Percentiles rank a stretch among this genome's conserved stretches.
Evolutionary conservation across 2,329 filamentous ascomycete genomes (phyloP).

Genomic region (Scolecobasidium constrictum): DNA sequence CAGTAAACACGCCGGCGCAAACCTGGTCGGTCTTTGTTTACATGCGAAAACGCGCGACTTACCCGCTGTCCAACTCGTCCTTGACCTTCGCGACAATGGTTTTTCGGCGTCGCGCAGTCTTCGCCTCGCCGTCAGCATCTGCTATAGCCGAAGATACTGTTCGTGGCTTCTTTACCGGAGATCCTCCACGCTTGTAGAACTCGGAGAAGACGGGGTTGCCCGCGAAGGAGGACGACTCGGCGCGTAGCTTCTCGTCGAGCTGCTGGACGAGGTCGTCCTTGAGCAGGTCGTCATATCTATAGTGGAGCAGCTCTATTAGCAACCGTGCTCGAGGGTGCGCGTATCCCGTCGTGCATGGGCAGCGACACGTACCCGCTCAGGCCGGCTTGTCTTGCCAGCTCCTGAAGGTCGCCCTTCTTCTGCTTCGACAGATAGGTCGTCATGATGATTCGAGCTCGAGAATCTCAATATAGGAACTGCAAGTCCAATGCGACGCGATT

Average conservation of each 20-base stretch:
- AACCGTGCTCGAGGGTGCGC: conserved; percentile 11
- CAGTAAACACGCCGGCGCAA: conserved; percentile 3
- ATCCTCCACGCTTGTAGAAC: conserved; percentile 63
- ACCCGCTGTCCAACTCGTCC: conserved; percentile 11
- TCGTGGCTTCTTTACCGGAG: conserved; percentile 39
- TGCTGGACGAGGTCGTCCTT: conserved; percentile 70
- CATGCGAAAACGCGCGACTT: conserved; percentile 6
- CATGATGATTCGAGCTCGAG: too few species aligned
- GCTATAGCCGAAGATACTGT: conserved; percentile 27
- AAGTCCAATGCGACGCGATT: too few species aligned
- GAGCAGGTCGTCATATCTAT: conserved; percentile 59
- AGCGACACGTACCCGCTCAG: conserved; percentile 28
- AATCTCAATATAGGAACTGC: too few species aligned
- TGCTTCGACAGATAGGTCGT: conserved; percentile 69
- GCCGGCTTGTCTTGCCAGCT: conserved; percentile 60
- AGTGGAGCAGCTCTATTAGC: conserved; percentile 7
- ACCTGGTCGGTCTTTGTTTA: not conserved
- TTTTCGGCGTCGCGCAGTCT: conserved; percentile 9
- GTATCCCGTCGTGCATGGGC: conserved; percentile 3
- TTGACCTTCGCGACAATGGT: conserved; percentile 10
- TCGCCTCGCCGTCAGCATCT: conserved; percentile 4
- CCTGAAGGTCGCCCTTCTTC: conserved; percentile 69
- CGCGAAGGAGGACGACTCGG: conserved; percentile 55
- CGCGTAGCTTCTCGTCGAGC: conserved; percentile 62
- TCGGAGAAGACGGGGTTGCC: conserved; percentile 55